Conservation (phyloP, 2,329 filamentous ascomycete species). For the Mollisiaceae sp. region DNA sequence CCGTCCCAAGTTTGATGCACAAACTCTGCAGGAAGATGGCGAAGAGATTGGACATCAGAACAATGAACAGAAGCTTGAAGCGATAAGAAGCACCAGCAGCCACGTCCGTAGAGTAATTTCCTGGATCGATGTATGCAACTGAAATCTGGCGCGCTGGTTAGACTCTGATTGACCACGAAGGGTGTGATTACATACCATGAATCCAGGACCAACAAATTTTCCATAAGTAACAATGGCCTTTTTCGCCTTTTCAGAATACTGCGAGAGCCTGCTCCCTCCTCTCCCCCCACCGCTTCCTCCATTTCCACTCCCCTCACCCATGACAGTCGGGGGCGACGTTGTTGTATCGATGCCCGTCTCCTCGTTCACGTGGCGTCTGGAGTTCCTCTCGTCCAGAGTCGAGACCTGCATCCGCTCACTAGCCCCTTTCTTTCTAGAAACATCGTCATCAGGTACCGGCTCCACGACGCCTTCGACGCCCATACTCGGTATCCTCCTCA, state of each 20-base stretch:
- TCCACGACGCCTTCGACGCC: slow-evolving; percentile 39
- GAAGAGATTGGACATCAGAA: slow-evolving; percentile 62
- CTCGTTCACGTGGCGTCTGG: slow-evolving; percentile 20
- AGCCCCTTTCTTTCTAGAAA: slow-evolving; percentile 15
- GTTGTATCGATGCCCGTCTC: not conserved
- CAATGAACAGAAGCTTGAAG: slow-evolving; percentile 60
- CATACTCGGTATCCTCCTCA: slow-evolving; percentile 49
- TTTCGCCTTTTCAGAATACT: slow-evolving; percentile 28
- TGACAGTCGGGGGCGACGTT: slow-evolving; percentile 9
- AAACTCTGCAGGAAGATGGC: slow-evolving; percentile 62
- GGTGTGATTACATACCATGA: slow-evolving; percentile 35
- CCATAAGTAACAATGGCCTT: slow-evolving; percentile 43
- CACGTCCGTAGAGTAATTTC: slow-evolving; percentile 63
- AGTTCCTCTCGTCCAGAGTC: slow-evolving; percentile 18
- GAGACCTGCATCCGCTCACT: slow-evolving; percentile 16
- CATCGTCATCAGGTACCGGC: slow-evolving; percentile 25
- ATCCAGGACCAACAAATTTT: slow-evolving; percentile 59
- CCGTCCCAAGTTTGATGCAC: slow-evolving; percentile 60
- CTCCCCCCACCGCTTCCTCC: slow-evolving; percentile 14
- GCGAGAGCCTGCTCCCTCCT: slow-evolving; percentile 16
- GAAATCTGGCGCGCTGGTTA: slow-evolving; percentile 34
- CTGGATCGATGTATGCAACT: slow-evolving; percentile 49
- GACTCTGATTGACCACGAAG: not conserved
- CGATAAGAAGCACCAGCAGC: slow-evolving; percentile 59
- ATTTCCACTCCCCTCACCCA: slow-evolving; percentile 14